phyloP scores from a whole-genome alignment of 2,329 filamentous ascomycete species.

The Fusarium sp. region DNA sequence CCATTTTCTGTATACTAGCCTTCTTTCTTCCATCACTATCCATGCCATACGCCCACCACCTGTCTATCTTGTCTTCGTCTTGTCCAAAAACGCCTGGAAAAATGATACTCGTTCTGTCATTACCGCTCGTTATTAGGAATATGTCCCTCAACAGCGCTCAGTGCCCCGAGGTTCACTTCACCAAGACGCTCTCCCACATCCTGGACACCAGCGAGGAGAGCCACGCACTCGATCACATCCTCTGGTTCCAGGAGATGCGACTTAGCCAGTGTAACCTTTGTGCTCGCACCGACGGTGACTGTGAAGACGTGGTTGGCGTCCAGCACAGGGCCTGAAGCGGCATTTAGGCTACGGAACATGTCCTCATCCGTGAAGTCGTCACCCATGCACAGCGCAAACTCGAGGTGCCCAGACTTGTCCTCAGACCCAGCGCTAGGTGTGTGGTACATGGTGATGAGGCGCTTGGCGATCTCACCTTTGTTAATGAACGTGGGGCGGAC shows the following conservation, averaged over 20 bases:
- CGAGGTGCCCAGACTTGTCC: conserved; percentile 68
- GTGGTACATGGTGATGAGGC: conserved; percentile 80
- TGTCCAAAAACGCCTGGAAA: conserved; percentile 44
- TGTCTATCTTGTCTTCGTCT: conserved; percentile 38
- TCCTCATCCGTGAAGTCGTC: conserved; percentile 99
- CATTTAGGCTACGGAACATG: conserved; percentile 87
- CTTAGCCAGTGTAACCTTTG: conserved; percentile 88
- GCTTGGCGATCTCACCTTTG: conserved; percentile 94
- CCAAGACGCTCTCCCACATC: conserved; percentile 55
- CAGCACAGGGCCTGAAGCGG: conserved; percentile 64
- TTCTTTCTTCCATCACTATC: conserved; percentile 3
- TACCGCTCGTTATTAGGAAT: conserved; percentile 54
- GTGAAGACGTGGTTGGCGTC: conserved; percentile 80
- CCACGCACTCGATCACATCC: conserved; percentile 81
- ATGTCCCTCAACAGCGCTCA: conserved; percentile 65
- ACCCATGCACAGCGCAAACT: conserved; percentile 90
- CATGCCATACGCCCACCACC: conserved; percentile 32
- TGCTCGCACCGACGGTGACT: conserved; percentile 90
- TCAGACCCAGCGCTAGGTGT: conserved; percentile 59
- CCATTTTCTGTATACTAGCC: conserved; percentile 28
- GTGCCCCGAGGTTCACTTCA: conserved; percentile 67
- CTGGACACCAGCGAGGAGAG: conserved; percentile 65
- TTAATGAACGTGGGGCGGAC: conserved; percentile 98
- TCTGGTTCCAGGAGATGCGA: conserved; percentile 91
- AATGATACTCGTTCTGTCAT: conserved; percentile 22